Evolutionary conservation across 345 rosid genomes (phyloP), one percentile per base, ranked within the genome.

Genomic region (Lepidium africanum): DNA sequence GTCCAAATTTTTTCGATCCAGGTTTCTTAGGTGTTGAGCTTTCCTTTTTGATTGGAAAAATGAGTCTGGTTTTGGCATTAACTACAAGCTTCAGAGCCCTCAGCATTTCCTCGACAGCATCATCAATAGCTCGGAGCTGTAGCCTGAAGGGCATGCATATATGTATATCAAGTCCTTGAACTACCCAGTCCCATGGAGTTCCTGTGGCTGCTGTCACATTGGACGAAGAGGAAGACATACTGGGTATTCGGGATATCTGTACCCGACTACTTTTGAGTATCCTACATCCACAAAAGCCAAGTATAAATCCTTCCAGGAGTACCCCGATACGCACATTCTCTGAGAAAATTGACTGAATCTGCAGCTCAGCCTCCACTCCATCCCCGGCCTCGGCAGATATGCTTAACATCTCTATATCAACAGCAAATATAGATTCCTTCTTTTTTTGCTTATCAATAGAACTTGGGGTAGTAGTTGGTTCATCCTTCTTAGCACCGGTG

Each of bases 291-390:
- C 86, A 85, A 30, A 94, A 82, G 73, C 86, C 60, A 45, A 94
- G 81, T 51, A 83, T 70, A 56, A 91, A 78, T 41, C 97, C 99
- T 87, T 94, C 99, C 76, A 94, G 85, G 75, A 91, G 99, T 43
- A 94, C 84, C 45, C 99, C 99, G 36, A 94, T 91, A 38, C 88
- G 83, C 14, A 91, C 97, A 85, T 94, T 91, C 85, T 94, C 99
- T 1, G 99, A 91, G 78, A 94, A 94, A 73, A 94, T 94, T 69
- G 99, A 94, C 55, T 91, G 95, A 78, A 94, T 83, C 80, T 87
- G 91, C 67, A 94, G 73, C 70, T 67, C 70, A 21, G 85, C 85
- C 32, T 91, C 95, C 62, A 91, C 96, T 36, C 99, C 97, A 75
- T 94, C 99, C 76, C 99, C 99, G 45, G 73, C 89, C 60, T 72